Base-by-base conservation (phyloP, 2,329 filamentous ascomycete species). In the Stachybotrys chlorohalonatus region DNA sequence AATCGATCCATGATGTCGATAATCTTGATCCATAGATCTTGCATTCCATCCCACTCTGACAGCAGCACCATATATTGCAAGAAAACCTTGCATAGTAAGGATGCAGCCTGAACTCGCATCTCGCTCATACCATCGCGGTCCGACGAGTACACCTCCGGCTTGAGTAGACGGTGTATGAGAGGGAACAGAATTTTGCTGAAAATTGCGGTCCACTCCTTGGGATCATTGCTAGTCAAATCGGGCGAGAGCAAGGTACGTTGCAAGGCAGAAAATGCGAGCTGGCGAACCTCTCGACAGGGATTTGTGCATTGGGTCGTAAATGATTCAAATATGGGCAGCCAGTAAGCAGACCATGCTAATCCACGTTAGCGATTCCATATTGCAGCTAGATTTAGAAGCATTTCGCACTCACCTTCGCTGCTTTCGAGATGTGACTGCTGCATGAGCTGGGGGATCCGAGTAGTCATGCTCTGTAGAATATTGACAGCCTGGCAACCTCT, bases 271-370 rank as follows among this genome's bases (percentile, higher is more conserved):
- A 97, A 90, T 1, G 94, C 90, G 64, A 95, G 82, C 63, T 95
- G 89, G 3, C 94, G 85, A 56, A 99, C 90, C 63, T 96, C 92
- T 54, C 93, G 87, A 66, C 91, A 96, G 1, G 92, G 91, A 67
- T 97, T 99, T 53, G 90, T 89, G 71, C 92, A 96, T 72, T 99
- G 94, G 5, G 84, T 84, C 3, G 89, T 94, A 16, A 99, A 75
- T 6, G 90, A 89, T 62, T 90, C 84, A 71, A 99, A 94, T 31
- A 99, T 91, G 1, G 93, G 94, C 13, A 92, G 86, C 94, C 94
- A 99, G 69, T 99, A 99, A 8, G 94, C 90, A 52, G 90, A 91
- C 94, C 94, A 99, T 13, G 94, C 94, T 89, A 59, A n/a, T 50
- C 13, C 6, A 24, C 11, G 53, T 67, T 45, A 64, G 51, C 39